These are phyloP conservation scores for Melanogaster broomeanus DNA, from an alignment of 768 basidiomycete species.

Conservation along the genomic window DNA sequence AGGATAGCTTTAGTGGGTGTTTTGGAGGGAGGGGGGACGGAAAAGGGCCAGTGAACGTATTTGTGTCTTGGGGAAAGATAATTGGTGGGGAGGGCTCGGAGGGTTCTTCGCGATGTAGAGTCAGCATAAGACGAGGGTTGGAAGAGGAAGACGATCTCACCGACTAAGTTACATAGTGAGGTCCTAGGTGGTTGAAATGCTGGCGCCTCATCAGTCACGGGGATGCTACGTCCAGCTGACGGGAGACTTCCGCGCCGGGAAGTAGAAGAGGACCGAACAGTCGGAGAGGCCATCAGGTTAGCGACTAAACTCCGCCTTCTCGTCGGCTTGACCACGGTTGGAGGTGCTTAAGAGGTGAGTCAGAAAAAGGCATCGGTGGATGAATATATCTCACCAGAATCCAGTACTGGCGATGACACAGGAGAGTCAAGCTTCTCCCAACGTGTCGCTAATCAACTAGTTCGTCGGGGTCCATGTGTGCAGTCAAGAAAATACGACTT, in stretches of 20 bases:
- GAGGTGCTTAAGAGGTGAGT: not conserved
- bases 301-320: not conserved
- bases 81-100: not conserved
- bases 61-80: not conserved
- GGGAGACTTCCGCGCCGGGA: constrained; percentile 2
- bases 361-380: not conserved
- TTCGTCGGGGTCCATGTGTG: not conserved
- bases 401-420: not conserved
- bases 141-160: not conserved
- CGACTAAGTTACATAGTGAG: not conserved
- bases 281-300: not conserved
- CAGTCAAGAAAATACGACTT: not conserved
- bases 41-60: no score
- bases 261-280: not conserved
- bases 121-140: not conserved
- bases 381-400: not conserved
- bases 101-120: not conserved
- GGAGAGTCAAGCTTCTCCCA: not conserved
- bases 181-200: not conserved
- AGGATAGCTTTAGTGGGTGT: not conserved
- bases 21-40: not conserved
- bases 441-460: not conserved
- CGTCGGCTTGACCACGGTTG: not conserved
- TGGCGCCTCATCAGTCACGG: not conserved
- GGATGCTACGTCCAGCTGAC: not conserved